Base-by-base conservation (phyloP, 2,329 filamentous ascomycete species). In the Colletotrichum spaethianum region DNA sequence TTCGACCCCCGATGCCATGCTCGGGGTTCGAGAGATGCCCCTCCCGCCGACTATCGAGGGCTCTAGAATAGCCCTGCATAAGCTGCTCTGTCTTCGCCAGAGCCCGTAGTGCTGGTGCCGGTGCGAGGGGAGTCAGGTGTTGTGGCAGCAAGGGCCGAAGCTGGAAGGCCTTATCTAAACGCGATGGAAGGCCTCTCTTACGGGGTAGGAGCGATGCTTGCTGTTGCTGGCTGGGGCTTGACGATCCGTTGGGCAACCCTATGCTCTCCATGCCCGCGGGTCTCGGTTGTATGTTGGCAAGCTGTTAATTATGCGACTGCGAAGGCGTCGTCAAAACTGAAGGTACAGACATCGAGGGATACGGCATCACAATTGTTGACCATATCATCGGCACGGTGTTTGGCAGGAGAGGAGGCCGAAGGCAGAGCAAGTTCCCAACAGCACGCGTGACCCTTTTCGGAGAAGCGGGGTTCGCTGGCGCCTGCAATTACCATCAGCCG, bases 101-200 rank as follows among this genome's bases (percentile, higher is more conserved):
- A 18, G 53, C 31, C 36, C 50, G 65, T 12, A 65, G 64, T 23
- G 56, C 53, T 26, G 74, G 68, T 3, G 79, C 77, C n/a, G 74
- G 68, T 3, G 79, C 77, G 28, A 79, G 78, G 14, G 80, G 81
- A 12, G 79, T 79, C 6, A 82, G 75, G 20, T 75, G 77, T 52
- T 80, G 80, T 9, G 82, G 82, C 23, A 80, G 75, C 16, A 79
- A 74, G 16, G 82, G 78, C 23, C 75, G 77, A 7, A 79, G 76
- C 60, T 79, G 76, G 14, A 74, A 80, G 18, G 79, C 83, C 74
- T 83, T 85, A 66, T 86, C 85, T 16, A 82, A 81, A 66, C 85
- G 82, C 14, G 85, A 83, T 5, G 85, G 85, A 48, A 85, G 81
- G 2, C 85, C 85, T 71, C 85, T 82, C 76, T 86, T 86, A 74